Evolutionary conservation across 108 stramenopile species (phyloP).

Genomic region (Skeletonema potamos): DNA sequence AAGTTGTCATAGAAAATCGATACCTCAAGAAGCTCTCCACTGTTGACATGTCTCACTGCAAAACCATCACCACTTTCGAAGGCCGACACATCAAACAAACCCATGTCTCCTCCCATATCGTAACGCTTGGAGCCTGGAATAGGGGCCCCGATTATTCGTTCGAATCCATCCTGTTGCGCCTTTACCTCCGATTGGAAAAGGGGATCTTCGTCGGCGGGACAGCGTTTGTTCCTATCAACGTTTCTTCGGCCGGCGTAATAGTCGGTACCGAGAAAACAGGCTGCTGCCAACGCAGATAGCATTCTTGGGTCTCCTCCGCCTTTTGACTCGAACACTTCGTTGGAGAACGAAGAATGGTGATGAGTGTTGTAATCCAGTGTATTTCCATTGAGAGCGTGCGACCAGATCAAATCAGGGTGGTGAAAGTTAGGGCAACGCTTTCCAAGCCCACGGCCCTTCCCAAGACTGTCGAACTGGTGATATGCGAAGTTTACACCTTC

Average conservation of each 20-base stretch:
- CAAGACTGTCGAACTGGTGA: slow-evolving; percentile 5
- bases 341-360: slow-evolving; percentile 38
- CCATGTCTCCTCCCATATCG: slow-evolving; percentile 56
- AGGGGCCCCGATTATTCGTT: background rate
- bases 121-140: slow-evolving; percentile 37
- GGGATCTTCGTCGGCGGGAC: slow-evolving; percentile 3
- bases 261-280: slow-evolving; percentile 54
- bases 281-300: slow-evolving; percentile 55
- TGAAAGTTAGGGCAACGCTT: slow-evolving; percentile 73
- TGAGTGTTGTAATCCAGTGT: slow-evolving; percentile 61
- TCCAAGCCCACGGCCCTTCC: slow-evolving; percentile 39
- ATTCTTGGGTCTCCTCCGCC: slow-evolving; percentile 22
- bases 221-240: slow-evolving; percentile 13
- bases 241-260: slow-evolving; percentile 38
- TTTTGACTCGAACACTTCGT: background rate
- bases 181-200: slow-evolving; percentile 5
- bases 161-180: slow-evolving; percentile 1
- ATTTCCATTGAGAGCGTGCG: slow-evolving; percentile 71
- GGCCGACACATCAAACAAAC: slow-evolving; percentile 61
- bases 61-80: slow-evolving; percentile 67
- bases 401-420: slow-evolving; percentile 58
- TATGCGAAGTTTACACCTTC: slow-evolving; percentile 40
- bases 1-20: slow-evolving; percentile 17
- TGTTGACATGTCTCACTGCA: slow-evolving; percentile 56
- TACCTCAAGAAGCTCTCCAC: slow-evolving; percentile 50